Base-by-base conservation (phyloP, 352 stramenopile species). In the Phytophthora multivora region DNA sequence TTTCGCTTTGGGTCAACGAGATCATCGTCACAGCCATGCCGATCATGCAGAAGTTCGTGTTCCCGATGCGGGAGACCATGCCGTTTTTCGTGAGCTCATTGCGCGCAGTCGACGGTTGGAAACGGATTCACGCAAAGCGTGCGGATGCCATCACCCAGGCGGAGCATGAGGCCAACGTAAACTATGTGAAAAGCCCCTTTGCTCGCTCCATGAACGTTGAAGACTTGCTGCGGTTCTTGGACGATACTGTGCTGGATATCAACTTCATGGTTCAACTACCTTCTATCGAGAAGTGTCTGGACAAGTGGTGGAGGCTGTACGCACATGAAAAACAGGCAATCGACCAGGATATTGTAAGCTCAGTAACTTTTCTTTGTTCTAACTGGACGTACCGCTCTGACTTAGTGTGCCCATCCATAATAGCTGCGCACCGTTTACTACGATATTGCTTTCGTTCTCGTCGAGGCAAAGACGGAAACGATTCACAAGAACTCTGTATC, bases 201-300 rank as follows among this genome's bases (percentile, higher is more conserved):
- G 73, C 83, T 36, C 70, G 77, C 31, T 92, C 80, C 4, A 73
- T 78, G 30, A 77, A 78, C 33, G 49, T 90, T 31, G 79, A 92
- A 12, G 83, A 91, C 51, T 53, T 93, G 46, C 25, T 85, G 47
- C 72, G 79, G 2, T 93, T 90, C 49, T 63, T 93, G 28, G 80
- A 90, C 36, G 84, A 92, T 51, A 91, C 83, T 2, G 70, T 75
- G 16, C 47, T 92, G 30, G 84, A 95, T 52, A 90, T 93, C 42
- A 86, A 91, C 48, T 93, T 92, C 35, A 91, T 92, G 80, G 79
- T 89, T 43, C 82, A 90, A 48, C 57, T 95, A 10, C 86, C 86
- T 41, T 93, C 84, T 21, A 93, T 95, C 39, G 83, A 95, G 31
- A 86, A 85, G 47, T 91, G 82, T 43, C 63, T 93, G 1, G 75